Evolutionary conservation across 805 yeast genomes (phyloP).

Genomic region (Wickerhamiella bombiphila): DNA sequence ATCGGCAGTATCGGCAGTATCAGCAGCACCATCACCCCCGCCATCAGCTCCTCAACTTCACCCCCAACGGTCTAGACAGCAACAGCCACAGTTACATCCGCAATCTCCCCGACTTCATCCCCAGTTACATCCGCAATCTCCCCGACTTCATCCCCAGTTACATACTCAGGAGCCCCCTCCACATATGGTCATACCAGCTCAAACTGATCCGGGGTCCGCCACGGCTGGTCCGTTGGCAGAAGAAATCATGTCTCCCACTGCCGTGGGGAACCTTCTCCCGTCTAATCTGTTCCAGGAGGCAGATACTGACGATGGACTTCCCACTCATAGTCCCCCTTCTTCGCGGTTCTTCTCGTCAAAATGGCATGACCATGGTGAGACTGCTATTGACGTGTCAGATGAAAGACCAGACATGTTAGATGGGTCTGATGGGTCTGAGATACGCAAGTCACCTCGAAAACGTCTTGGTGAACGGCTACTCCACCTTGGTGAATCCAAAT

Average conservation of each 20-base stretch:
- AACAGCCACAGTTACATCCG: neutral
- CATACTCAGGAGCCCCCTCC: neutral
- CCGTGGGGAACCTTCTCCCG: slow-evolving; percentile 9
- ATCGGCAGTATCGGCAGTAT: slow-evolving; percentile 2
- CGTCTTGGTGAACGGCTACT: neutral
- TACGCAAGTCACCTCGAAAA: neutral
- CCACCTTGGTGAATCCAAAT: too few relatives aligned
- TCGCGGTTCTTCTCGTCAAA: neutral
- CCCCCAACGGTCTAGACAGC: neutral
- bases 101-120: neutral
- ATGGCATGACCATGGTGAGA: neutral
- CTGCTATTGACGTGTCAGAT: neutral
- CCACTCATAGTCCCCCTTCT: neutral
- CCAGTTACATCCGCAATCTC: neutral
- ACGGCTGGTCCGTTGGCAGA: neutral
- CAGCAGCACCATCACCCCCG: neutral
- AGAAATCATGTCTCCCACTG: slow-evolving; percentile 2
- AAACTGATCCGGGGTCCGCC: neutral
- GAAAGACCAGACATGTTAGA: neutral
- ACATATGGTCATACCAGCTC: neutral
- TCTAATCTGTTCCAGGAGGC: slow-evolving; percentile 9
- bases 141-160: neutral
- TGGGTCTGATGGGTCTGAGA: neutral
- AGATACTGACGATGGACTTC: neutral
- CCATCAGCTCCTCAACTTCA: slow-evolving; percentile 1